Evolutionary conservation across 768 basidiomycete genomes (phyloP).

Genomic region (Termitomyces sp.): DNA sequence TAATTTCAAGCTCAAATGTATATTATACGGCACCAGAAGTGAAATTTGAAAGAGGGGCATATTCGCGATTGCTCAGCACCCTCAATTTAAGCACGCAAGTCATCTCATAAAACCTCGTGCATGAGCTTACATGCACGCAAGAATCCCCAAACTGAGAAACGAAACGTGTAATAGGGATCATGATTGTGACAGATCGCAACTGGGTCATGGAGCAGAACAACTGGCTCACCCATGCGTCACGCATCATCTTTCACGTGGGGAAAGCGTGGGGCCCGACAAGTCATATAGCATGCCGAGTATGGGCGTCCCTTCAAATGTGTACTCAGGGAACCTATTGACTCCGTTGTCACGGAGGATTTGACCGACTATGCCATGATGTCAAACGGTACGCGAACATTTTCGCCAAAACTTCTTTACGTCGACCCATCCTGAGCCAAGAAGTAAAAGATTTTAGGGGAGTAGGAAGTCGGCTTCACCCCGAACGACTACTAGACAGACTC

Average conservation of each 20-base stretch:
- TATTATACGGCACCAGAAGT: slow-evolving; percentile 4
- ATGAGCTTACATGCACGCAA: slow-evolving; percentile 9
- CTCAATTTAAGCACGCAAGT: slow-evolving; percentile 4
- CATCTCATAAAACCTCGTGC: slow-evolving; percentile 4
- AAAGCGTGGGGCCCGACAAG: slow-evolving; percentile 7
- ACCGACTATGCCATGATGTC: neutral
- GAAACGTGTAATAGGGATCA: slow-evolving; percentile 9
- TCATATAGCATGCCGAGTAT: slow-evolving; percentile 8
- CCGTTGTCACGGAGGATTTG: neutral
- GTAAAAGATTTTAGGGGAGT: neutral
- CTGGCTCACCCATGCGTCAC: slow-evolving; percentile 4
- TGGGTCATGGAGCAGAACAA: neutral
- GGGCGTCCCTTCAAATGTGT: slow-evolving; percentile 10
- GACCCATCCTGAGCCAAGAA: neutral
- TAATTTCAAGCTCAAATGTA: slow-evolving; percentile 5
- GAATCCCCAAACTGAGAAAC: neutral
- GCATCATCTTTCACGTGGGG: slow-evolving; percentile 15
- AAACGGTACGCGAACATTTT: neutral
- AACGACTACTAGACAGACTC: neutral
- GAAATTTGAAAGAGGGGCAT: slow-evolving; percentile 8
- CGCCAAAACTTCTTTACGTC: slow-evolving; percentile 5
- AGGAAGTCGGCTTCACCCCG: neutral
- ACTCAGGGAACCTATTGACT: neutral
- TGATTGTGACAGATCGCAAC: slow-evolving; percentile 8
- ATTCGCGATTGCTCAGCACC: slow-evolving; percentile 6